phyloP scores from a whole-genome alignment of 2,329 filamentous ascomycete genomes.

The Microdochium bolleyi region DNA sequence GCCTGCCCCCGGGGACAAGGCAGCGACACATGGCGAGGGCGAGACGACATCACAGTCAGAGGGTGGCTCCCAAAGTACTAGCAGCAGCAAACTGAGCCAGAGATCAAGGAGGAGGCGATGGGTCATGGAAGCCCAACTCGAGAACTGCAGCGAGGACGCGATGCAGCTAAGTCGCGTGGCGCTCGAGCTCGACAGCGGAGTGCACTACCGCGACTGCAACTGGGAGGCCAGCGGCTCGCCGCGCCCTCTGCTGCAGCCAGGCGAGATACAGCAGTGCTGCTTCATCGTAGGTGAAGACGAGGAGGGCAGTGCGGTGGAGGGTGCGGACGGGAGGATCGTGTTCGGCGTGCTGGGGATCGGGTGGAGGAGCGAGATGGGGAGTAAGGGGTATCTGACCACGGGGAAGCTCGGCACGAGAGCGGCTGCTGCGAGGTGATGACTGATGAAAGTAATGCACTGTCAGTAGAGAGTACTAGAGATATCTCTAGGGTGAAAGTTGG shows the following conservation, averaged over 20 bases:
- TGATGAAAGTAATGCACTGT: too few species aligned
- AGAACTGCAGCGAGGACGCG: slow-evolving; percentile 82
- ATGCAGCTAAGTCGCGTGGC: slow-evolving; percentile 67
- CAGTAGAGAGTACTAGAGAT: too few species aligned
- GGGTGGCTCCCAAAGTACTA: not conserved
- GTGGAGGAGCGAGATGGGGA: slow-evolving; percentile 87
- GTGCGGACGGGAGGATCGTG: slow-evolving; percentile 51
- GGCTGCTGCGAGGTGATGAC: slow-evolving; percentile 13
- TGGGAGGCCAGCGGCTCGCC: slow-evolving; percentile 36
- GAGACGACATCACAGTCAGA: slow-evolving; percentile 19
- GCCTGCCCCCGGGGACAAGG: slow-evolving; percentile 1
- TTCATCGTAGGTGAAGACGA: slow-evolving; percentile 47
- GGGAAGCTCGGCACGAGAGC: slow-evolving; percentile 62
- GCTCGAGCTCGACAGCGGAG: slow-evolving; percentile 43
- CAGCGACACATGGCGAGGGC: slow-evolving; percentile 1
- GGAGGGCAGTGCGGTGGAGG: slow-evolving; percentile 30
- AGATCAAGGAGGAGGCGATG: slow-evolving; percentile 35
- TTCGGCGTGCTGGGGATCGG: slow-evolving; percentile 80
- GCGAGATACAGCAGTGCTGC: slow-evolving; percentile 59
- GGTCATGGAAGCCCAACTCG: slow-evolving; percentile 86
- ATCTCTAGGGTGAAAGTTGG: too few species aligned
- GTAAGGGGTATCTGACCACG: slow-evolving; percentile 78
- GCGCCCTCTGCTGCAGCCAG: slow-evolving; percentile 51
- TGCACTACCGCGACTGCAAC: slow-evolving; percentile 47
- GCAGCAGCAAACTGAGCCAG: not conserved